Evolutionary conservation across 495 filamentous ascomycete species (phyloP), one percentile per base, ranked within the genome.

Genomic region (Aspergillus conjunctus): DNA sequence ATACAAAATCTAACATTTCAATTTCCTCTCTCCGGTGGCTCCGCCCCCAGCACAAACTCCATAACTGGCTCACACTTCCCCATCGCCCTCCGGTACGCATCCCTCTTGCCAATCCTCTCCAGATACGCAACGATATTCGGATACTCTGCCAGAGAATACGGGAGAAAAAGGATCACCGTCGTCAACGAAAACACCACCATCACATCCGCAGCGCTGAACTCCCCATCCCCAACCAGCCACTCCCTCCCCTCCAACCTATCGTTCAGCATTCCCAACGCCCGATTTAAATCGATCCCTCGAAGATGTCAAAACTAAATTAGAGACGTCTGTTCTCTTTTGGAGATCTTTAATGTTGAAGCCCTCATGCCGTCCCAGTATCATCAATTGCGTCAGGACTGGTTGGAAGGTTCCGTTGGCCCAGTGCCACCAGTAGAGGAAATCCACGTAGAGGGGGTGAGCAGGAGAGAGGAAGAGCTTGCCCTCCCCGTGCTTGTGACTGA

Each of bases 391-490:
- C 18, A 80, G 20, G 1, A 62, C 61, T 0, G 79, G 70, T 61
- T 80, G 76, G 12, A 85, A 69, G 8, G 71, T 81, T 14, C 73
- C 76, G 66, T 85, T 85, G 26, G 74, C 69, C 68, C 79, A 85
- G 66, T 87, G 82, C 45, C 80, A 78, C 82, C 82, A 87, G 71
- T 81, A 84, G 1, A 86, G 67, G 68, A 82, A 87, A 43, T 84
- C 76, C 5, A 81, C 66, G 58, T 83, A 86, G 32, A 68, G 64
- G 15, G 73, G 67, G 37, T 79, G 61, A 1, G 56, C 64, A 0
- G 80, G 77, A 3, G 66, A 15, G 1, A 83, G 21, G 22, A 71
- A 64, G 11, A 88, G 68, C 6, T 60, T 60, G 21, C 78, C 79
- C 46, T 68, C 57, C 30, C 73, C 81, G 59, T 83, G 65, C 48